These are phyloP conservation scores for Capsicum baccatum DNA, from an alignment of 257 asterid genomes.

Conservation along the genomic window DNA sequence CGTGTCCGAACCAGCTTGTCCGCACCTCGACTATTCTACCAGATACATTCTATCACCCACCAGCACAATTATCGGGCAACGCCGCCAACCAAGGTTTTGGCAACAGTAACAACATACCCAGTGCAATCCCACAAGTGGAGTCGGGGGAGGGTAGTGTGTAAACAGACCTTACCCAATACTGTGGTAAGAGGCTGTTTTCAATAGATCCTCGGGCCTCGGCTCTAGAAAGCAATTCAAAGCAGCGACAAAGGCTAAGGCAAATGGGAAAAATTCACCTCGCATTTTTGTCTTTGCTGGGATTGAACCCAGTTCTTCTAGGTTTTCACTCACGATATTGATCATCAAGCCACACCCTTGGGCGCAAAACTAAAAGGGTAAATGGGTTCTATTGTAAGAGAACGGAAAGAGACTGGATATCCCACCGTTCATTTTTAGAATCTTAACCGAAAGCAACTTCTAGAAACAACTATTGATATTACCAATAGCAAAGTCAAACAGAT, in stretches of 20 bases:
- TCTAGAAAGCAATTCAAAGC: background rate
- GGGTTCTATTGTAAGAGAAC: background rate
- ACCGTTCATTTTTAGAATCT: background rate
- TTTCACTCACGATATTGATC: background rate
- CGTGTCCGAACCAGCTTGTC: background rate
- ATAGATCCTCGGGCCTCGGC: background rate
- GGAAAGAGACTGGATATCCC: background rate
- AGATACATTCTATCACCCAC: constrained; percentile 5
- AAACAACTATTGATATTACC: background rate
- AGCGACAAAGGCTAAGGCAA: background rate
- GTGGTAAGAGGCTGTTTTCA: background rate
- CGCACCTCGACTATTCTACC: background rate
- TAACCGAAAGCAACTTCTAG: background rate
- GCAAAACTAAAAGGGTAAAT: background rate
- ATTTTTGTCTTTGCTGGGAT: background rate
- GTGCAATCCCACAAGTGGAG: background rate
- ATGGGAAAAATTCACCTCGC: background rate
- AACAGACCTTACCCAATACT: too few species aligned
- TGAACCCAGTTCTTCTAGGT: background rate
- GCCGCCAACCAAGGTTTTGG: background rate
- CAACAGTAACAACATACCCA: background rate
- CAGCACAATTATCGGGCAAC: background rate
- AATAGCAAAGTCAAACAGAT: background rate
- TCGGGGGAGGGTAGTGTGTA: background rate
- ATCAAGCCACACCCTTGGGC: background rate